Percentiles rank a stretch among this genome's conserved stretches.
Conservation (phyloP, 345 rosid genomes). For the Citrus cavaleriei region DNA sequence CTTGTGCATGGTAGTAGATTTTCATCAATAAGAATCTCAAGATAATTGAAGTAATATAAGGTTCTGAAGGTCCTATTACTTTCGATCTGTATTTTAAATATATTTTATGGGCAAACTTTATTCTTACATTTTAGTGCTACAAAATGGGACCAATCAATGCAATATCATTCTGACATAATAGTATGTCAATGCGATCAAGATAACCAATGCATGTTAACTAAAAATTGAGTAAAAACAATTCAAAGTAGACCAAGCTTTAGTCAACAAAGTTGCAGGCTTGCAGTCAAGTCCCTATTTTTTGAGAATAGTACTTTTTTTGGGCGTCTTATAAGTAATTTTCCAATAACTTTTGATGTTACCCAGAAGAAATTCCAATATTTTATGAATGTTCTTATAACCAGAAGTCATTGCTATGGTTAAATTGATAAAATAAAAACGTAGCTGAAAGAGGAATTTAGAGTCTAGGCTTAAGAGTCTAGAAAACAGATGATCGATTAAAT, state of each 20-base stretch:
- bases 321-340: not conserved
- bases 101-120: not conserved
- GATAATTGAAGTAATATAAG: not conserved
- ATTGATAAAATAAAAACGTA: not conserved
- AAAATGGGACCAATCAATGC: not conserved
- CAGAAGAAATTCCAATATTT: not conserved
- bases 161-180: not conserved
- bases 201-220: not conserved
- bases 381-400: not conserved
- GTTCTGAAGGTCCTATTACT: not conserved
- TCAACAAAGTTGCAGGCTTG: no score
- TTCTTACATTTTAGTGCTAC: not conserved
- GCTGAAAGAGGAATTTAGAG: not conserved
- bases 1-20: not conserved
- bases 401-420: not conserved
- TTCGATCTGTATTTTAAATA: not conserved
- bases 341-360: not conserved
- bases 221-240: not conserved
- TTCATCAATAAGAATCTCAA: not conserved
- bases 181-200: not conserved
- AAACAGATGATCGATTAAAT: slow-evolving; percentile 7
- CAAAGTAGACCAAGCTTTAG: not conserved
- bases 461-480: not conserved
- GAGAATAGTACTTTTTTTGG: not conserved
- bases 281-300: not conserved